These are phyloP conservation scores for Kockovaella imperatae DNA, from an alignment of 768 basidiomycete species.

Conservation along the genomic window DNA sequence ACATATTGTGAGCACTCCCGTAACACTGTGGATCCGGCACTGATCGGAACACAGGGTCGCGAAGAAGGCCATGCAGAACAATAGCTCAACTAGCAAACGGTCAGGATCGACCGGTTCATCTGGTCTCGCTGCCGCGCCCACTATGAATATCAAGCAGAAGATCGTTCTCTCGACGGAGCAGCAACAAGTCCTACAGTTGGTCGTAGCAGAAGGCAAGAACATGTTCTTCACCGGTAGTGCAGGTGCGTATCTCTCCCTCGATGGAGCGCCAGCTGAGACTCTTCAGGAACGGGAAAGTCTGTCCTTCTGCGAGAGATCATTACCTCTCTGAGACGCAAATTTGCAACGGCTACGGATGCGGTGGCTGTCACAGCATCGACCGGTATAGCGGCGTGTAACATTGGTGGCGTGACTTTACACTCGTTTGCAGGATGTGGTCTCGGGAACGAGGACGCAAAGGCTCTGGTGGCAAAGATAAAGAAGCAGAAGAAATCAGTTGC, in stretches of 20 bases:
- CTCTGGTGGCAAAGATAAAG: slow-evolving; percentile 59
- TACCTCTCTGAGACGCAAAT: slow-evolving; percentile 56
- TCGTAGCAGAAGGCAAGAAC: slow-evolving; percentile 58
- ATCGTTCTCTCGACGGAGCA: slow-evolving; percentile 80
- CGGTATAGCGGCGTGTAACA: slow-evolving; percentile 95
- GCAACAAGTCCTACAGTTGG: slow-evolving; percentile 69
- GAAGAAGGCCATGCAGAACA: slow-evolving; percentile 15
- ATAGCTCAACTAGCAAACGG: slow-evolving; percentile 7
- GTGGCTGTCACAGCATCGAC: slow-evolving; percentile 93
- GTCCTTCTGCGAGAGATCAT: slow-evolving; percentile 90
- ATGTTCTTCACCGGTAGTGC: slow-evolving; percentile 97
- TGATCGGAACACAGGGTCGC: neutral
- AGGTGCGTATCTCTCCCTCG: slow-evolving; percentile 52
- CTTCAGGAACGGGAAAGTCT: slow-evolving; percentile 87
- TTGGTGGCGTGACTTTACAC: slow-evolving; percentile 90
- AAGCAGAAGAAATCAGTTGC: slow-evolving; percentile 75
- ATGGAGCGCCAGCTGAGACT: neutral
- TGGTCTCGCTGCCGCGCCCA: slow-evolving; percentile 6
- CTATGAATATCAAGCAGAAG: slow-evolving; percentile 45
- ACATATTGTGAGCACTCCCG: slow-evolving; percentile 17
- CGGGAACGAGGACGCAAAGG: slow-evolving; percentile 59
- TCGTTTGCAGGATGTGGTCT: slow-evolving; percentile 92
- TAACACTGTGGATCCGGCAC: neutral
- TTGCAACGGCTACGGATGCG: slow-evolving; percentile 56
- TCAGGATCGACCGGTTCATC: too few species aligned